phyloP scores from a whole-genome alignment of 768 basidiomycete genomes.

The Termitomyces sp. region DNA sequence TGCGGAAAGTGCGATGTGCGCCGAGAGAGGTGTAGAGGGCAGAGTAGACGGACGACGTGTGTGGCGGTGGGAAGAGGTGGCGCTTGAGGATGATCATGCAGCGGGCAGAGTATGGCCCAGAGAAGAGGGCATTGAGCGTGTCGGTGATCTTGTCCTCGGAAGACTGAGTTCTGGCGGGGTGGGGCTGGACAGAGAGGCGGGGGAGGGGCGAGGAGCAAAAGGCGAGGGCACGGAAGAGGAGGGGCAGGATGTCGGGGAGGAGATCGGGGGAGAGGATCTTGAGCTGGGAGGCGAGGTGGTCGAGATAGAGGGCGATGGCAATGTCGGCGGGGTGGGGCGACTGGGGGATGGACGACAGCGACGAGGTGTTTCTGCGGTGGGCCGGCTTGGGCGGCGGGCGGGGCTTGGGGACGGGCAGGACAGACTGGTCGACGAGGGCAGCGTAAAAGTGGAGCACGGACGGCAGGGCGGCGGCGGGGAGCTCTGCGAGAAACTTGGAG shows the following conservation, averaged over 20 bases:
- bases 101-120: conserved; percentile 58
- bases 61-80: conserved; percentile 45
- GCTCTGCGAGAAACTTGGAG: conserved; percentile 47
- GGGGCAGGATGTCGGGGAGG: conserved; percentile 54
- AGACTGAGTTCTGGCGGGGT: conserved; percentile 27
- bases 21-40: conserved; percentile 46
- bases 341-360: conserved; percentile 38
- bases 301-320: conserved; percentile 56
- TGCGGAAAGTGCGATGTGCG: conserved; percentile 56
- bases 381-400: conserved; percentile 6
- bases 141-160: conserved; percentile 55
- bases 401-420: conserved; percentile 17
- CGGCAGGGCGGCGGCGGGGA: conserved; percentile 46
- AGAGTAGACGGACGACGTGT: conserved; percentile 21
- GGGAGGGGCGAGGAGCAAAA: conserved; percentile 64
- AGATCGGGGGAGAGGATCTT: conserved; percentile 51
- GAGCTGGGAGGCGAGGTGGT: conserved; percentile 54
- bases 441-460: conserved; percentile 59
- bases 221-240: conserved; percentile 67
- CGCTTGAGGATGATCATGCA: conserved; percentile 60
- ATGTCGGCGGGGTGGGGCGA: conserved; percentile 51
- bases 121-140: conserved; percentile 48
- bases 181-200: conserved; percentile 49
- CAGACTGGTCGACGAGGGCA: conserved; percentile 46
- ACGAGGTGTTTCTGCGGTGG: conserved; percentile 60